These are phyloP conservation scores for Globisporangium spinosum DNA, from an alignment of 352 stramenopile genomes.

Conservation along the genomic window DNA sequence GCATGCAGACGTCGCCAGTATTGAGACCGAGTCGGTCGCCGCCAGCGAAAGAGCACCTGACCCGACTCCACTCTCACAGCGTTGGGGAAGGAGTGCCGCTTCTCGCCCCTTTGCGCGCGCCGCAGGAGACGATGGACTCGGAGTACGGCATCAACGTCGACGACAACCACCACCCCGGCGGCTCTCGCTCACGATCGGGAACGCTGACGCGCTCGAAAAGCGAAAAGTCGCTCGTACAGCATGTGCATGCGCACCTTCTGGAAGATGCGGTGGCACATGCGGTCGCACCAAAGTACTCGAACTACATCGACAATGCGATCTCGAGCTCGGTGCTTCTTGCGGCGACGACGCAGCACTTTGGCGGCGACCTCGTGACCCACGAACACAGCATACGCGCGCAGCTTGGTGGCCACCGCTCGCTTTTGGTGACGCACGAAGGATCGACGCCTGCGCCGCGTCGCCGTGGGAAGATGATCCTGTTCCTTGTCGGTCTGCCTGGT, in stretches of 20 bases:
- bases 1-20: slow-evolving; percentile 44
- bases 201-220: slow-evolving; percentile 73
- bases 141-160: slow-evolving; percentile 69
- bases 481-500: slow-evolving; percentile 71
- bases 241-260: slow-evolving; percentile 7
- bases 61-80: slow-evolving; percentile 12
- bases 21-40: slow-evolving; percentile 30
- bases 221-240: slow-evolving; percentile 50
- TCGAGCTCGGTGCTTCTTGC: slow-evolving; percentile 70
- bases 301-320: slow-evolving; percentile 65
- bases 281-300: slow-evolving; percentile 59
- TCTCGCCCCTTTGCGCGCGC: slow-evolving; percentile 33
- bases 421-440: slow-evolving; percentile 37
- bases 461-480: slow-evolving; percentile 75
- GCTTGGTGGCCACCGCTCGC: slow-evolving; percentile 66
- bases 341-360: slow-evolving; percentile 83
- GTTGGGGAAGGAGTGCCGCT: slow-evolving; percentile 17
- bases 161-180: slow-evolving; percentile 19
- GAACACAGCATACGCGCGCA: slow-evolving; percentile 72
- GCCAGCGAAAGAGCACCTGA: slow-evolving; percentile 12
- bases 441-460: slow-evolving; percentile 36
- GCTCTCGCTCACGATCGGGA: slow-evolving; percentile 33
- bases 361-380: slow-evolving; percentile 74
- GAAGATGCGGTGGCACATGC: not conserved
- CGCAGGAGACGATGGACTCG: slow-evolving; percentile 55